Evolutionary conservation across 1,284 basidiomycete genomes (phyloP), one percentile per base, ranked within the genome.

Genomic region (Fistulinella staudtii): DNA sequence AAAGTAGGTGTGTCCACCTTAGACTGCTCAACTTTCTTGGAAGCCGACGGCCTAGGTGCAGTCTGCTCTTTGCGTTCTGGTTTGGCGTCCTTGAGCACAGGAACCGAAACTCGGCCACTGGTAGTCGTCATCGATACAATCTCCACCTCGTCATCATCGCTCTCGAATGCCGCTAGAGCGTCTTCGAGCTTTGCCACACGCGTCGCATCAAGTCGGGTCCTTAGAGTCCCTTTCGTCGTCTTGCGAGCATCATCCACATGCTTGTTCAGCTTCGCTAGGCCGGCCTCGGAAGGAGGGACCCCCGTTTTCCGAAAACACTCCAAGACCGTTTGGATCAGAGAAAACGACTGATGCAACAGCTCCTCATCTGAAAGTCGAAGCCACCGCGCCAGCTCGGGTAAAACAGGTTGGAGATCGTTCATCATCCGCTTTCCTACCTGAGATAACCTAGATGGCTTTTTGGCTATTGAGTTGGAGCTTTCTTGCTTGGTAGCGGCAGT

Each of bases 281-380:
- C 73, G 17, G 65, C 68, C 17, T 73, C 63, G 3, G 71, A 68
- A 2, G 84, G 86, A 3, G 63, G 67, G 8, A 79, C 68, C 11
- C 71, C 65, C 4, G 75, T 75, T 37, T 77, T 74, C 37, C 72
- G 71, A 64, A 90, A 88, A 49, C 83, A 78, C 22, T 79, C 75
- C 36, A 94, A 71, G 25, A 95, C 72, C 8, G 83, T 80, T 57
- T 88, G 84, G 36, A 95, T 68, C 8, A 96, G 71, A 44, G 88
- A 75, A 51, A 89, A 91, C 0, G 91, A 85, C 56, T 95, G 93
- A 63, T 93, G 85, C 1, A 95, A 69, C 8, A 93, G 74, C 58
- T 94, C 92, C 55, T 85, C 78, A 57, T 97, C 91, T 17, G 92
- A 96, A 31, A 97, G 72, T 18, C 93, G 82, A 42, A 97, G 70